Conservation (phyloP, 192 early-diverging fungal species). For the Backusella westeae region DNA sequence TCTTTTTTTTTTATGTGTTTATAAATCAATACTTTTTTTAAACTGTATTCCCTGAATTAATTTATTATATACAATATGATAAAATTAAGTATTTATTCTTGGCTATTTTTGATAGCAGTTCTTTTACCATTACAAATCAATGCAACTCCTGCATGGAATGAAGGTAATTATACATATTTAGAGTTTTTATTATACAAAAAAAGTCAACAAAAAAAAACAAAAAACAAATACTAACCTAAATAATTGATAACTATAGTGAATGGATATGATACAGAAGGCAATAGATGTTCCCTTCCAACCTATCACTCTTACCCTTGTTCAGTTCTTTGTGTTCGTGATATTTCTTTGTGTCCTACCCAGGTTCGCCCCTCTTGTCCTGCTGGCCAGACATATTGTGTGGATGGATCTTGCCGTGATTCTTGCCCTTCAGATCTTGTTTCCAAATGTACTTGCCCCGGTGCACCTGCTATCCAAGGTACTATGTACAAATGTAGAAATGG, state of each 20-base stretch:
- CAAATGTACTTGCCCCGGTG: conserved; percentile 28
- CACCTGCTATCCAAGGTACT: conserved; percentile 16
- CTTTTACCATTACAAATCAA: conserved; percentile 2
- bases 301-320: conserved; percentile 45
- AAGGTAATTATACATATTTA: conserved; percentile 16
- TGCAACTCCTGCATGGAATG: conserved; percentile 22
- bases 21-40: neutral
- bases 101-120: neutral
- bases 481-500: conserved; percentile 23
- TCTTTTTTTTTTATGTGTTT: neutral
- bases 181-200: neutral
- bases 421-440: conserved; percentile 36
- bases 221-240: neutral
- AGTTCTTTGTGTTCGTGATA: conserved; percentile 46
- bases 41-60: neutral
- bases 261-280: conserved; percentile 41
- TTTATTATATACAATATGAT: neutral
- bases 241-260: conserved; percentile 39
- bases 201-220: neutral
- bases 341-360: conserved; percentile 38
- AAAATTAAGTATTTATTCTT: neutral
- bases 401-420: conserved; percentile 43
- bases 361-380: conserved; percentile 36
- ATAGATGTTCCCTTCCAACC: conserved; percentile 42
- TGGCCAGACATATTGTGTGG: conserved; percentile 46